Percentiles rank a stretch among this genome's conserved stretches.
These are phyloP conservation scores for Barbatosphaeria neglecta DNA, from an alignment of 495 filamentous ascomycete species.

Conservation along the genomic window DNA sequence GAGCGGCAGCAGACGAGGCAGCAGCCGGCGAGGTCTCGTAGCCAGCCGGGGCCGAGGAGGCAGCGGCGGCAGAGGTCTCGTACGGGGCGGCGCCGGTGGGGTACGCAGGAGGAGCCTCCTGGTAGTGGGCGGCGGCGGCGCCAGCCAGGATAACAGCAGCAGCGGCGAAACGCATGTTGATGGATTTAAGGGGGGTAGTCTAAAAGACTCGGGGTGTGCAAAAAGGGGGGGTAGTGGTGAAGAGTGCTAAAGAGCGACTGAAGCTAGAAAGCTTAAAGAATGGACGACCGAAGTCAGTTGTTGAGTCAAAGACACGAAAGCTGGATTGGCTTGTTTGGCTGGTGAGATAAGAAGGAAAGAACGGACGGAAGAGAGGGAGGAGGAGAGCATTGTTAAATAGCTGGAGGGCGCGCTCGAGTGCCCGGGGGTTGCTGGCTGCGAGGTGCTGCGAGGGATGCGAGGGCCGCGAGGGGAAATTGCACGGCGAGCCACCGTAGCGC, in stretches of 20 bases:
- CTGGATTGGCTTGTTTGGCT: conserved; percentile 40
- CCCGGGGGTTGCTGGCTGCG: background rate
- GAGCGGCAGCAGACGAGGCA: no score
- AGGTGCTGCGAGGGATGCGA: background rate
- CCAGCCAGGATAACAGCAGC: conserved; percentile 39
- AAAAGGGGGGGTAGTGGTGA: conserved; percentile 7
- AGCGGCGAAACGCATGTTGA: conserved; percentile 46
- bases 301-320: conserved; percentile 29
- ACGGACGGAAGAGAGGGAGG: conserved; percentile 16
- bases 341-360: conserved; percentile 26
- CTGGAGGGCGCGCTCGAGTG: background rate
- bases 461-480: conserved; percentile 26
- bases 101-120: no score
- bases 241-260: conserved; percentile 24
- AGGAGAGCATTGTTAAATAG: conserved; percentile 20
- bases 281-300: conserved; percentile 53
- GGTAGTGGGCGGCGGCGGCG: conserved; percentile 32
- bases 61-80: no score
- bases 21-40: no score
- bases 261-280: conserved; percentile 39
- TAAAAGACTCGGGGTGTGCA: conserved; percentile 19
- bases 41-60: no score
- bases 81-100: no score
- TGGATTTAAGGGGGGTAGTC: conserved; percentile 14
- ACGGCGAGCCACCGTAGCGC: conserved; percentile 10